A percentile compares a stretch with the other conserved stretches of the same genome.
Evolutionary conservation across 352 stramenopile genomes (phyloP).

Genomic region (Pythium folliculosum): DNA sequence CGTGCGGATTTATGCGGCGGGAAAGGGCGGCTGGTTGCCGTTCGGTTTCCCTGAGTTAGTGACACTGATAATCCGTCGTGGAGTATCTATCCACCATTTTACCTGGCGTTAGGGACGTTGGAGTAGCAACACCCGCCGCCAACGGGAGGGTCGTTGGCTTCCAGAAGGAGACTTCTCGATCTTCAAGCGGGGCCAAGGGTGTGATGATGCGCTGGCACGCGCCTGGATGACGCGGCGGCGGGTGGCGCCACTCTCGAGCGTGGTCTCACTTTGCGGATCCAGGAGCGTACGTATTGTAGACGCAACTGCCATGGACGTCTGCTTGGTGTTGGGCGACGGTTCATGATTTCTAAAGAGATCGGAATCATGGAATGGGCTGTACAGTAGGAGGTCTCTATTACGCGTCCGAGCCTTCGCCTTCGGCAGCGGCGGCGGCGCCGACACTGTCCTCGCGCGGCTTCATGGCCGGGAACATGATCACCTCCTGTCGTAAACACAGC

Average conservation of each 20-base stretch:
- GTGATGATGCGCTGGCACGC: conserved; percentile 6
- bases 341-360: too few species aligned
- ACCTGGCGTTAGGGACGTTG: not conserved
- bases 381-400: not conserved
- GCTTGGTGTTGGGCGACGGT: too few species aligned
- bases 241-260: not conserved
- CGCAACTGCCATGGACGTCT: too few species aligned
- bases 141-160: not conserved
- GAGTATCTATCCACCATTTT: not conserved
- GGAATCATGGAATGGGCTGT: too few species aligned
- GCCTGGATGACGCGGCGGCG: not conserved
- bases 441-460: conserved; percentile 70
- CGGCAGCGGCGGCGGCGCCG: too few species aligned
- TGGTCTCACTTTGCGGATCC: not conserved
- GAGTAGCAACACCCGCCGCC: not conserved
- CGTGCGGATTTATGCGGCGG: conserved; percentile 16
- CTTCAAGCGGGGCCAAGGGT: not conserved
- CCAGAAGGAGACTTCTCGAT: not conserved
- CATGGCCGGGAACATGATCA: conserved; percentile 99
- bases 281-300: not conserved
- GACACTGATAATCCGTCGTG: not conserved
- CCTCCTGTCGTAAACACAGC: conserved; percentile 85
- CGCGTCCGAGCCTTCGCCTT: not conserved
- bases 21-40: conserved; percentile 4
- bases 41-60: conserved; percentile 6